Conservation (phyloP, 2,329 filamentous ascomycete genomes). For the Thyridium curvatum region DNA sequence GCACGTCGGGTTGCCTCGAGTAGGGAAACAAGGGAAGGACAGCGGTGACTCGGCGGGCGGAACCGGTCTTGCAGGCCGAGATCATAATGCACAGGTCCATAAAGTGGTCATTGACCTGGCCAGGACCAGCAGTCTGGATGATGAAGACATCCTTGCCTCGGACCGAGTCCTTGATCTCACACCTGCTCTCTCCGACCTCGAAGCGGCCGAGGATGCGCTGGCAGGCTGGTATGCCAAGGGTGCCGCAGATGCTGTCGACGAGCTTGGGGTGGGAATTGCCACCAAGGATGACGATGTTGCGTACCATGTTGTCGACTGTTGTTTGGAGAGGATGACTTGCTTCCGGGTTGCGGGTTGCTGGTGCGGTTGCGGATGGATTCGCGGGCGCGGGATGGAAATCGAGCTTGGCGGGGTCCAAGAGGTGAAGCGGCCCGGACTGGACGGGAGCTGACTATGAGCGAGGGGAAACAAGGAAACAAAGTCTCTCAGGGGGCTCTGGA, state of each 20-base stretch:
- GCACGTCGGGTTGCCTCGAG: slow-evolving; percentile 90
- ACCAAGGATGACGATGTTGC: slow-evolving; percentile 89
- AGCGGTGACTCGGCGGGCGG: slow-evolving; percentile 85
- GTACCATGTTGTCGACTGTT: slow-evolving; percentile 61
- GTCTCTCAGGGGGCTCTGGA: too few species aligned
- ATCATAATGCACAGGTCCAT: slow-evolving; percentile 97
- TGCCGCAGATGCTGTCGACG: slow-evolving; percentile 79
- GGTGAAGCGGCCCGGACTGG: neutral
- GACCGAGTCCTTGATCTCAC: slow-evolving; percentile 94
- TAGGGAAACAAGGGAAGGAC: slow-evolving; percentile 96
- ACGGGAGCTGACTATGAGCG: neutral
- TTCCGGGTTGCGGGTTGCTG: neutral
- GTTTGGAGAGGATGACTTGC: slow-evolving; percentile 64
- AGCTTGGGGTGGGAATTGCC: slow-evolving; percentile 89
- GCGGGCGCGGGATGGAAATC: too few species aligned
- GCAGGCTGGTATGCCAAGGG: slow-evolving; percentile 79
- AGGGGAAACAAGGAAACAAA: too few species aligned
- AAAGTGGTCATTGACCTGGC: slow-evolving; percentile 91
- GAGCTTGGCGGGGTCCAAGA: neutral
- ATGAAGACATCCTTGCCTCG: slow-evolving; percentile 99
- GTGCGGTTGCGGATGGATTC: neutral
- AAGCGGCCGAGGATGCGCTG: slow-evolving; percentile 87
- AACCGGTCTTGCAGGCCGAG: slow-evolving; percentile 83
- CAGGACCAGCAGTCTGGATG: slow-evolving; percentile 79
- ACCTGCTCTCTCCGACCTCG: slow-evolving; percentile 87